Evolutionary conservation across 768 basidiomycete species (phyloP), one percentile per base, ranked within the genome.

Genomic region (Leucogyrophana mollusca): DNA sequence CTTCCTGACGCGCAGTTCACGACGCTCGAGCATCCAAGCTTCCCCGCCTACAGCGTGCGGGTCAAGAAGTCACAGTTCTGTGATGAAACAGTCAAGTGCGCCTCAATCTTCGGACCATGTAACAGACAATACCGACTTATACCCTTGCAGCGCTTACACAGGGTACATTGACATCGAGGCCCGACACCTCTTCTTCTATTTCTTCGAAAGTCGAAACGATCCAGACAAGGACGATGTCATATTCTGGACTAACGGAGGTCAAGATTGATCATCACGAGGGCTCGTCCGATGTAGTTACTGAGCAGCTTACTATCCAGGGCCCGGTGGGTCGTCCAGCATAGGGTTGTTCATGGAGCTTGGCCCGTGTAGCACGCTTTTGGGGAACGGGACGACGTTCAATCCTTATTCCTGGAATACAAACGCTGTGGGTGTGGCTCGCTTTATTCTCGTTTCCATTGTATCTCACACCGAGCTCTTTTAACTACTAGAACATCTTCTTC

Each of bases 271-370:
- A 7, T 11, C 13, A 11, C 14, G 8, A 27, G 10, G 8, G 4
- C 32, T 22, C 18, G n/a, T 4, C 21, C 27, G 16, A 17, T 14
- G 10, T 36, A 8, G 34, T 4, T 10, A 3, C 18, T n/a, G 6
- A 34, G 21, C 13, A 6, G 13, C 6, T 30, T 30, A n/a, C n/a
- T 17, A 30, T 23, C 30, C 27, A 66, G 66, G 65, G 9, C 80
- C 80, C 16, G 79, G 79, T 22, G 73, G 73, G 54, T 78, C 78
- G 3, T 76, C 76, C 33, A 78, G 77, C 67, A 67, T 84, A 1
- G 87, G 85, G 3, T 69, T 89, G 11, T 74, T 89, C 50, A 85
- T 87, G 74, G 88, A 88, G 61, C 67, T 75, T 54, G 89, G 89
- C 14, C 89, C 89, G 1, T 92, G 90, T 60, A 73, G 79, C 33